Conservation (phyloP, 345 rosid genomes). For the Syzygium oleosum region DNA sequence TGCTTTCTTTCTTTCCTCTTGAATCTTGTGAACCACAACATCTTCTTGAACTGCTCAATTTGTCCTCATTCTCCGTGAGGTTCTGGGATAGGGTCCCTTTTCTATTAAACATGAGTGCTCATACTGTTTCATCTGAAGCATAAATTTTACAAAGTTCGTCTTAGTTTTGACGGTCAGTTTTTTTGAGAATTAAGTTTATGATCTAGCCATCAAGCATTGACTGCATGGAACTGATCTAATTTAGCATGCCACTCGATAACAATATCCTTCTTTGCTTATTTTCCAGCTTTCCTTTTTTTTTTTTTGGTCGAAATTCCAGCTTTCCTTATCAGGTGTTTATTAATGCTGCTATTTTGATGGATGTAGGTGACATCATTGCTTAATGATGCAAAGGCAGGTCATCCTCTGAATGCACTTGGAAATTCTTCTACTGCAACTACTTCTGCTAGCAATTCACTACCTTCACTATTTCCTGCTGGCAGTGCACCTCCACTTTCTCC, state of each 20-base stretch:
- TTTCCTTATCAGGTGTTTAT: neutral
- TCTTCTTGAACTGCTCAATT: neutral
- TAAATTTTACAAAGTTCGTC: neutral
- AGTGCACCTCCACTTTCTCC: constrained; percentile 98
- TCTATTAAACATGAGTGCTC: neutral
- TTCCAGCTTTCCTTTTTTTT: neutral
- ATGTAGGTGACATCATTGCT: constrained; percentile 61
- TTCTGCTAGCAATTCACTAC: constrained; percentile 52
- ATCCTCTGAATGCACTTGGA: constrained; percentile 62
- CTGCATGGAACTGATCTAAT: neutral
- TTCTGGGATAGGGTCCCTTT: neutral
- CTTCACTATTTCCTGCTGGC: constrained; percentile 94
- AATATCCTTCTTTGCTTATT: neutral
- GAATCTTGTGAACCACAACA: neutral
- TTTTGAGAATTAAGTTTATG: neutral
- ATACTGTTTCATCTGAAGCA: neutral
- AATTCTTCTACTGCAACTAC: constrained; percentile 51
- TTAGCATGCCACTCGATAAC: neutral
- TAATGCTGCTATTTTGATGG: constrained; percentile 2
- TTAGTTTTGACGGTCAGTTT: neutral
- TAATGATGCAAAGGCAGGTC: constrained; percentile 73
- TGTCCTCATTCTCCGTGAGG: neutral
- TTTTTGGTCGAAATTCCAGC: neutral
- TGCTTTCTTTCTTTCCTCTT: neutral
- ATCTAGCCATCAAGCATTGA: neutral